These are phyloP conservation scores for Scolecobasidium constrictum DNA, from an alignment of 2,329 filamentous ascomycete species.

Conservation along the genomic window DNA sequence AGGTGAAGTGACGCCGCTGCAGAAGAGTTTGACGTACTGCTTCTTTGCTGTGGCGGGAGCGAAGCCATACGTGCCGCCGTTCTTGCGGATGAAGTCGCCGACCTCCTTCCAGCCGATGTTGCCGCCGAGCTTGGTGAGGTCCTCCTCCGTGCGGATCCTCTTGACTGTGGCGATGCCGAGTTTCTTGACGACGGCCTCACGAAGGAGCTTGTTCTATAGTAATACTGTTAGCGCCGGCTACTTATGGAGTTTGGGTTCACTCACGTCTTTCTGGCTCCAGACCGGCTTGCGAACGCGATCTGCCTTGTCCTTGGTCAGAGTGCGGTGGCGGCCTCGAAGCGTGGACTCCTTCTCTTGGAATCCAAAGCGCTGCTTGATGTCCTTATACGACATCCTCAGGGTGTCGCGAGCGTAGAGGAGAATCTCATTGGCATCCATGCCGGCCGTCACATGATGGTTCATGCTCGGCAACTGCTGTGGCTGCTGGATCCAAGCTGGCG, in stretches of 20 bases:
- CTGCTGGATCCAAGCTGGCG: no score
- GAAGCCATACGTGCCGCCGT: slow-evolving; percentile 47
- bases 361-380: neutral
- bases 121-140: neutral
- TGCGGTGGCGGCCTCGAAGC: slow-evolving; percentile 55
- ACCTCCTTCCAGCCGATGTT: neutral
- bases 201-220: no score
- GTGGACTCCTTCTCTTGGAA: slow-evolving; percentile 51
- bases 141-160: neutral
- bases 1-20: no score
- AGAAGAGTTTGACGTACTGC: slow-evolving; percentile 48
- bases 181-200: neutral
- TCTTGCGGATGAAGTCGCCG: slow-evolving; percentile 34
- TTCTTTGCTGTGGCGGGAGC: slow-evolving; percentile 52
- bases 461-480: no score
- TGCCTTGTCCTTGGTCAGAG: slow-evolving; percentile 51
- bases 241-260: no score
- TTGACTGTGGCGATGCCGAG: neutral
- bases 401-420: no score
- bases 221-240: no score
- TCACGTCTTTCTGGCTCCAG: slow-evolving; percentile 52
- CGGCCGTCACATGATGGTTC: no score
- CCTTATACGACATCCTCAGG: neutral
- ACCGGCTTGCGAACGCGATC: slow-evolving; percentile 54
- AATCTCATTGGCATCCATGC: no score